Conservation (phyloP, 2,329 filamentous ascomycete species). For the Aspergillus sp. region DNA sequence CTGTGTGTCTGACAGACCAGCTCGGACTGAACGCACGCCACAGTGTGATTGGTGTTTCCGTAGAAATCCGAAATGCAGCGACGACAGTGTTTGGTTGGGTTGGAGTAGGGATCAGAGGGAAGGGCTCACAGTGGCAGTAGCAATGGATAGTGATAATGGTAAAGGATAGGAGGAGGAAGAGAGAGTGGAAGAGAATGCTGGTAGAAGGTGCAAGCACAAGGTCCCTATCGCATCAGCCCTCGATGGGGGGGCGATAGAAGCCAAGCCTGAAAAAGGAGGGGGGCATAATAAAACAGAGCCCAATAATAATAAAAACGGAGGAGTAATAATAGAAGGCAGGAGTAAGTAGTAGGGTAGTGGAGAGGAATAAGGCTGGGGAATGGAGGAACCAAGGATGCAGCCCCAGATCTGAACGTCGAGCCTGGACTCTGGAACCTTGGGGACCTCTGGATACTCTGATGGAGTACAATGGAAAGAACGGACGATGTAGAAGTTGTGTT, state of each 20-base stretch:
- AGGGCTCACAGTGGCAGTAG: not conserved
- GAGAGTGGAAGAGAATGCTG: not conserved
- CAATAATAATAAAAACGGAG: constrained; percentile 10
- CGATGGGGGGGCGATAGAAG: constrained; percentile 1
- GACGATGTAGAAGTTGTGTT: not conserved
- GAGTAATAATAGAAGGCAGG: constrained; percentile 15
- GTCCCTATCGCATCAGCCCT: constrained; percentile 10
- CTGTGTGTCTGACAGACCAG: constrained; percentile 18
- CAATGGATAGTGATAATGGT: not conserved
- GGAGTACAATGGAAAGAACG: not conserved
- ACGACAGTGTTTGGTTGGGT: not conserved
- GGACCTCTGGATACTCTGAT: not conserved
- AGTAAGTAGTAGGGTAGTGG: constrained; percentile 7
- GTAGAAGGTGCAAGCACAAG: constrained; percentile 3
- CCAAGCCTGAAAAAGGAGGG: constrained; percentile 9
- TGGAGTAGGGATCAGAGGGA: constrained; percentile 15
- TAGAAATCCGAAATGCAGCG: constrained; percentile 20
- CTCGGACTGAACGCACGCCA: constrained; percentile 16
- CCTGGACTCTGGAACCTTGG: not conserved
- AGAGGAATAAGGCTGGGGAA: constrained; percentile 13
- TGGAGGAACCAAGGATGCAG: constrained; percentile 18
- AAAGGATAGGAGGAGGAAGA: constrained; percentile 16
- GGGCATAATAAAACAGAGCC: constrained; percentile 5
- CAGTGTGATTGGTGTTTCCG: constrained; percentile 23
- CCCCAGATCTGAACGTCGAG: constrained; percentile 13